Evolutionary conservation across 441 rosid species (phyloP).

Genomic region (Rhodomyrtus psidioides): DNA sequence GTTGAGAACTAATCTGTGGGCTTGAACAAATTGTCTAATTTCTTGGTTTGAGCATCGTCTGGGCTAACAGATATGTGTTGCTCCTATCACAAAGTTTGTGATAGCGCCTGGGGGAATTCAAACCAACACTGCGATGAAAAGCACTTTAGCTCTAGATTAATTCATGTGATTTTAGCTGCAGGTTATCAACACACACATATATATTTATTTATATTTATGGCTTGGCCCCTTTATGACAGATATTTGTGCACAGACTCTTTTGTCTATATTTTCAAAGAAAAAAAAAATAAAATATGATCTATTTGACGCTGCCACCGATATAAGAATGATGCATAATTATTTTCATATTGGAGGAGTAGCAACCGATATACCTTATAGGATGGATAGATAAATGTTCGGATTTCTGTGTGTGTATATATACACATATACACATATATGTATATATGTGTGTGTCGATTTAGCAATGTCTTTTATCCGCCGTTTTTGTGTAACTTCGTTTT

Average conservation of each 20-base stretch:
- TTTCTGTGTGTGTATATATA: neutral
- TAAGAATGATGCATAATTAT: neutral
- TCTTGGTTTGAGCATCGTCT: neutral
- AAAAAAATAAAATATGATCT: neutral
- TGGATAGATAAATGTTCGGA: neutral
- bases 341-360: neutral
- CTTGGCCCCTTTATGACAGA: neutral
- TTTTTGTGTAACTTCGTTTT: neutral
- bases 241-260: neutral
- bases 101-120: neutral
- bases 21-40: neutral
- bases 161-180: neutral
- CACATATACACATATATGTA: no score
- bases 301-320: neutral
- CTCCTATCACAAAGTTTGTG: neutral
- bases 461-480: neutral
- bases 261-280: neutral
- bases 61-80: neutral
- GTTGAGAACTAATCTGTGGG: neutral
- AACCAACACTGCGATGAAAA: neutral
- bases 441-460: neutral
- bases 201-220: neutral
- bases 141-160: neutral
- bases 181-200: neutral
- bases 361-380: neutral